Base-by-base conservation (phyloP, 371 early-diverging fungal species). In the Mortierella sp. region DNA sequence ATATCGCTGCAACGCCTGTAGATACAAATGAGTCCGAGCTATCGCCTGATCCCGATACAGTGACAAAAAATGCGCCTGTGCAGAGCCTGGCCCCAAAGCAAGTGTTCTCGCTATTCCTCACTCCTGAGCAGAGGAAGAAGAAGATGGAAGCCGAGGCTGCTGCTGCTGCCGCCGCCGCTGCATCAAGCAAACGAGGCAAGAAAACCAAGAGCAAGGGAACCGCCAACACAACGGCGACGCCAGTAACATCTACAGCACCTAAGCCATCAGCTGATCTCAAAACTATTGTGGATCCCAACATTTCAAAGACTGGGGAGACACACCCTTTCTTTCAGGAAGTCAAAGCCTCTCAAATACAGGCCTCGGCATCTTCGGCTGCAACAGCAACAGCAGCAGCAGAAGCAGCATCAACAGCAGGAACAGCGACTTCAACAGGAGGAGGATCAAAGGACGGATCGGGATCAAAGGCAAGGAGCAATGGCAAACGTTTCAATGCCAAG, bases 291-390 rank as follows among this genome's bases (percentile, higher is more conserved):
- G 75, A 79, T 61, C 79, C 79, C 54, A 79, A 79, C 28, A 67
- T 79, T 64, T 79, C 79, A 30, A 79, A 74, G 58, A 54, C 70
- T 8, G 79, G 79, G n/a, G 79, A 79, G 59, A 79, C 79, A 0
- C 79, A 79, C 52, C 64, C 58, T 30, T 79, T 79, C 62, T 79
- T 79, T 32, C 79, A 79, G 43, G 79, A 74, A 20, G 72, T 74
- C 60, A 79, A 74, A 40, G 64, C 70, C 8, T 63, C 72, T 24
- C 61, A 74, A 12, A 12, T 51, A 45, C 67, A n/a, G 39, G 66
- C 62, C 12, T 22, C 71, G 18, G 68, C 37, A 52, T 37, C 66
- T 16, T 24, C 55, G 5, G 24, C 28, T 10, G 51, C 51, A 55
- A 16, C 28, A 40, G 28, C 43, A 26, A 47, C 47, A 30, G 14